Base-by-base conservation (phyloP, 148 eudicot genomes). In the Cornus kousa region DNA sequence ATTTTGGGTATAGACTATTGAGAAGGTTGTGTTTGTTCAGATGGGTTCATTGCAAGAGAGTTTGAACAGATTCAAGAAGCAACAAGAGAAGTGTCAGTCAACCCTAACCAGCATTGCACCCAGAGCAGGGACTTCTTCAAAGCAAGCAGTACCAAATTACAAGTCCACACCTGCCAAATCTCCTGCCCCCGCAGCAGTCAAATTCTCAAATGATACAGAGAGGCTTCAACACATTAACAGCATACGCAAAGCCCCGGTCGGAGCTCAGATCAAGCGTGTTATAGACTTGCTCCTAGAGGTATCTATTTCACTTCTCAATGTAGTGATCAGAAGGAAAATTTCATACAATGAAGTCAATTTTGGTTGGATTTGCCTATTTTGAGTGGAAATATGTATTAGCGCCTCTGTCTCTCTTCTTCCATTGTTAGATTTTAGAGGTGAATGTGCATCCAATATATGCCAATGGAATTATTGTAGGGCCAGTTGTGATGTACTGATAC, bases 231-330 rank as follows among this genome's bases (percentile, higher is more conserved):
- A 82, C 67, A 93, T 96, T 66, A 88, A 93, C 71, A 96, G 82
- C 87, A 91, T 93, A 83, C 88, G 97, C 60, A 96, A 92, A 77
- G 85, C 89, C 31, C 95, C 98, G 43, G 95, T 86, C 12, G 99
- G 99, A 74, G 98, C 97, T 84, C 98, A 93, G 83, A 93, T 96
- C 14, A 96, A 96, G 86, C 93, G 93, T 75, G 99, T 96, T 46
- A 93, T 96, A 59, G 82, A 83, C 82, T 82, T 90, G 70, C 87
- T 95, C 40, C 79, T 86, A 74, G 97, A 95, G 97, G 98, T 95
- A 77, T 66, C 60, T 65, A 53, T 53, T 17, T 53, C 19, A 16
- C 19, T 14, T 53, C 66, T 17, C 19, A 11, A 62, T 19, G 9
- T 1, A 20, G 66, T 17, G 2, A 3, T 20, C 0, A 19, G 24